Base-by-base conservation (phyloP, 2,329 filamentous ascomycete genomes). In the Fusarium sublunatum region DNA sequence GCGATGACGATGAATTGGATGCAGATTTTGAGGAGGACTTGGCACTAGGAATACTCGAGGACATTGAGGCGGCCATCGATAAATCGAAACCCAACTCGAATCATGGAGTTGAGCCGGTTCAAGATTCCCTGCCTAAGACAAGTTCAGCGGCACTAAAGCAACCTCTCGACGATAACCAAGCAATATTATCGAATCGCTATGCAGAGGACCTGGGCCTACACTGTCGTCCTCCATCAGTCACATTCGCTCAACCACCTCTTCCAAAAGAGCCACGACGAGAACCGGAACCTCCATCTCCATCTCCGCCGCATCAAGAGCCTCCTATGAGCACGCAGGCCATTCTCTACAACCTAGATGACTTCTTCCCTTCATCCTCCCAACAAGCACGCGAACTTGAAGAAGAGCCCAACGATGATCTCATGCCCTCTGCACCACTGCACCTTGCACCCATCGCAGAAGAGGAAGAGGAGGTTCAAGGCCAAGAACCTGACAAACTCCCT, bases 331-430 rank as follows among this genome's bases (percentile, higher is more conserved):
- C 84, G 0, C 84, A 86, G 58, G 75, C 79, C 8, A 85, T 86
- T n/a, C 73, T 86, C 8, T 72, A 78, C 36, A 77, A 84, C 56
- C 67, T 83, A 7, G 83, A 85, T 35, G 83, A 85, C 50, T 80
- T 86, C 58, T 83, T 86, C 40, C 83, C 83, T 1, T 82, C 79
- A n/a, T 78, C 82, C 0, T 85, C 83, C 0, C 85, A 88, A 65
- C 82, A 86, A 68, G 76, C 78, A 7, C 76, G 79, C 15, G 85
- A 88, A 68, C 72, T 88, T 3, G 79, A 81, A 29, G 77, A 82
- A 58, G 68, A 75, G 62, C 29, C 54, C 8, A 38, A 61, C 4
- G 39, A 54, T 5, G 36, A 53, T 4, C 35, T 60, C 13, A 13
- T 61, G 5, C 38, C 49, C 10, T 50, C 58, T 22, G 44, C 41